phyloP scores from a whole-genome alignment of 371 early-diverging fungal genomes.

The Apophysomyces variabilis region DNA sequence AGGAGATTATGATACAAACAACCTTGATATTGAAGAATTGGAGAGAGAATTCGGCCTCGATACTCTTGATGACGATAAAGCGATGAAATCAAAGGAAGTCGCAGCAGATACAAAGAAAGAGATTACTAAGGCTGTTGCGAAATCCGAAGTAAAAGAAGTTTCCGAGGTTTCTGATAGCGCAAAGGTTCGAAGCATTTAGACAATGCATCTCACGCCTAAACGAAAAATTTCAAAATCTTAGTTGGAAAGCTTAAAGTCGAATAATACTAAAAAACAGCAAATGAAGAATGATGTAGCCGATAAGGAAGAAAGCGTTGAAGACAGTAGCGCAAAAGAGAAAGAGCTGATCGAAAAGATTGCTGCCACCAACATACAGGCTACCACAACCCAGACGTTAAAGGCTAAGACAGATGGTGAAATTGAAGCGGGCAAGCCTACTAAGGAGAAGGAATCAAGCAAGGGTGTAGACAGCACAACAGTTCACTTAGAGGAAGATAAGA shows the following conservation, averaged over 20 bases:
- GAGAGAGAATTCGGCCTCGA: constrained; percentile 3
- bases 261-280: not conserved
- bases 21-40: constrained; percentile 1
- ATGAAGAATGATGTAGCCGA: not conserved
- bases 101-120: not conserved
- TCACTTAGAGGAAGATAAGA: not conserved
- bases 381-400: not conserved
- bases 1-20: constrained; percentile 2
- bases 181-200: constrained; percentile 7
- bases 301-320: not conserved
- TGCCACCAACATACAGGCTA: not conserved
- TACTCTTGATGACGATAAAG: not conserved
- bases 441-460: not conserved
- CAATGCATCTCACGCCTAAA: constrained; percentile 1
- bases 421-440: not conserved
- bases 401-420: not conserved
- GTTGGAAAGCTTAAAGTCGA: not conserved
- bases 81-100: not conserved
- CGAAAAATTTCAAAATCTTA: not conserved
- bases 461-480: not conserved
- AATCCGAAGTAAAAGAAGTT: not conserved
- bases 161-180: not conserved
- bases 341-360: not conserved
- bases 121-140: not conserved
- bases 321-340: not conserved